A percentile compares a stretch with the other conserved stretches of the same genome.
These are phyloP conservation scores for Pestalotiopsis sp. DNA, from an alignment of 2,329 filamentous ascomycete species.

Conservation along the genomic window DNA sequence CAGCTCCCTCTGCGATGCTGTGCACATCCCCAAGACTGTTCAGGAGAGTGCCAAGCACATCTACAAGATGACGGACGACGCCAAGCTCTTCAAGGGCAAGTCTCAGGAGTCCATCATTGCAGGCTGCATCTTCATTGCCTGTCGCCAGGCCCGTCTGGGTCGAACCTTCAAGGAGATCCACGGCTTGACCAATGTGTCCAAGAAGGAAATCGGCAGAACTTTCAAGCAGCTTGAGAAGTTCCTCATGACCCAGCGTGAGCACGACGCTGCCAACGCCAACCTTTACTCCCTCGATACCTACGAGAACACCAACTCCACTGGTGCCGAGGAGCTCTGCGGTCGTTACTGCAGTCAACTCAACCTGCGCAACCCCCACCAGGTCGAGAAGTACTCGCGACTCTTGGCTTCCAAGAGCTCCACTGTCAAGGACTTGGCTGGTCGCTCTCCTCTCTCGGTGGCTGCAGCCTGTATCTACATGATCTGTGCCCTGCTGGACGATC, in stretches of 20 bases:
- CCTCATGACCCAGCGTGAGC: constrained; percentile 73
- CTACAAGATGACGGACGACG: constrained; percentile 92
- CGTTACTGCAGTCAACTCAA: constrained; percentile 88
- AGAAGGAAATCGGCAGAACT: constrained; percentile 95
- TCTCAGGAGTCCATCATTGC: constrained; percentile 92
- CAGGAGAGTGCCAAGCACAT: constrained; percentile 92
- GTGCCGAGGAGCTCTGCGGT: constrained; percentile 81
- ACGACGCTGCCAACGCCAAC: constrained; percentile 53
- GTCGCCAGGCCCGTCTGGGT: constrained; percentile 82
- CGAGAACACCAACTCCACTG: constrained; percentile 75
- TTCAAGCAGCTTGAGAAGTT: constrained; percentile 94
- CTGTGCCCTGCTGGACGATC: constrained; percentile 80
- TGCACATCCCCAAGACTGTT: constrained; percentile 78
- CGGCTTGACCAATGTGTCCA: constrained; percentile 87
- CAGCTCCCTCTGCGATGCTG: constrained; percentile 81
- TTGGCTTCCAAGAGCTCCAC: constrained; percentile 78
- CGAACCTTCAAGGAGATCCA: constrained; percentile 95
- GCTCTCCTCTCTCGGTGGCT: constrained; percentile 90
- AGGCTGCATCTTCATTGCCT: constrained; percentile 96
- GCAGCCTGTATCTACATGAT: constrained; percentile 98
- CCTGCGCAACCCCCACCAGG: constrained; percentile 69
- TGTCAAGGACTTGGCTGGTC: constrained; percentile 82
- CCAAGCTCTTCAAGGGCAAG: constrained; percentile 93
- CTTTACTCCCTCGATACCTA: constrained; percentile 68
- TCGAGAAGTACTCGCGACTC: constrained; percentile 78